Conservation (phyloP, 768 basidiomycete genomes). For the Boletus tomentosulus region DNA sequence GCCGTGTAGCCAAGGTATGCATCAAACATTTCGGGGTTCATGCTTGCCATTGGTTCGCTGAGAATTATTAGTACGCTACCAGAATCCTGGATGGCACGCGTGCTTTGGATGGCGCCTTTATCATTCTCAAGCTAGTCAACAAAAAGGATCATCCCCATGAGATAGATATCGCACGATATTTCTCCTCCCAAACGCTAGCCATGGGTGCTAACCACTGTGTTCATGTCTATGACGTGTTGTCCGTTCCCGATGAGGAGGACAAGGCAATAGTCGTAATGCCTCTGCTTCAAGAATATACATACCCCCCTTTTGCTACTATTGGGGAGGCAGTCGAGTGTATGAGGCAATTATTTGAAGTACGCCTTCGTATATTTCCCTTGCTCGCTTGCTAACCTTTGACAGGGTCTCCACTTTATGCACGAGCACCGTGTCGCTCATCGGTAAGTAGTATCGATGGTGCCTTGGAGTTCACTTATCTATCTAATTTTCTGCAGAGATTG, state of each 20-base stretch:
- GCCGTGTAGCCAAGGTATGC: conserved; percentile 2
- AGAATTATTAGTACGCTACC: conserved; percentile 2
- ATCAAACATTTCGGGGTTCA: background rate
- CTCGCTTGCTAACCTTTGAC: background rate
- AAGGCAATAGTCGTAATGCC: conserved; percentile 33
- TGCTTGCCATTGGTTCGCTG: conserved; percentile 1
- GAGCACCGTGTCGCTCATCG: conserved; percentile 15
- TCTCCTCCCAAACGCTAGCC: background rate
- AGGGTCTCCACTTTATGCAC: conserved; percentile 29
- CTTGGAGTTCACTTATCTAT: background rate
- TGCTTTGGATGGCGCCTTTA: conserved; percentile 21
- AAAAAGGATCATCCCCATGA: conserved; percentile 23
- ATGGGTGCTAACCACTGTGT: conserved; percentile 32
- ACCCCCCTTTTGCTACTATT: conserved; percentile 23
- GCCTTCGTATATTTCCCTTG: background rate
- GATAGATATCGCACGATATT: conserved; percentile 26
- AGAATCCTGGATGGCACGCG: conserved; percentile 29
- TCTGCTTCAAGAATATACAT: conserved; percentile 24
- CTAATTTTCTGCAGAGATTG: conserved; percentile 21
- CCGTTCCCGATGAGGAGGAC: conserved; percentile 6
- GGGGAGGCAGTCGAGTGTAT: conserved; percentile 23
- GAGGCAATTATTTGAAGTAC: conserved; percentile 30
- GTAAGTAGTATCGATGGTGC: background rate
- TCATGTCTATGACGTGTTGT: conserved; percentile 25
- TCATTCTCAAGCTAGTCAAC: conserved; percentile 30